Evolutionary conservation across 2,329 filamentous ascomycete genomes (phyloP).

Genomic region (Phaeomoniella chlamydospora): DNA sequence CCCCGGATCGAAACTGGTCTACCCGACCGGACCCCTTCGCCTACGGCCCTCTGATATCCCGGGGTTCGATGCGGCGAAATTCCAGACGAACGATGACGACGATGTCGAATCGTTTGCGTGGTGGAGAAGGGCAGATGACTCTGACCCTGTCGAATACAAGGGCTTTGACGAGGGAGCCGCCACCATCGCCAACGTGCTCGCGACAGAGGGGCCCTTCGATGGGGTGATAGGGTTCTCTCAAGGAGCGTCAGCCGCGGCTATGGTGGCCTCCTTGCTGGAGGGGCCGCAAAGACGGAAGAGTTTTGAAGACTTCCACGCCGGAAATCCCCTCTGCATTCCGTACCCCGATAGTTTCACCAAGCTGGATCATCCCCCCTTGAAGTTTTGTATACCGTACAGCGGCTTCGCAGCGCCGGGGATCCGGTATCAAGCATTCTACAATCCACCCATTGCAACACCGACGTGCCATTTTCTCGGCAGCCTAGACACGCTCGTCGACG

Average conservation of each 20-base stretch:
- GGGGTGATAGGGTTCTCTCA: constrained; percentile 74
- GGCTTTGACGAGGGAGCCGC: constrained; percentile 55
- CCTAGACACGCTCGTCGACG: constrained; percentile 78
- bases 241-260: constrained; percentile 56
- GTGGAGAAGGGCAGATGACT: constrained; percentile 55
- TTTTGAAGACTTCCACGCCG: constrained; percentile 28
- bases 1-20: constrained; percentile 45
- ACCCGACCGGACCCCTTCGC: constrained; percentile 53
- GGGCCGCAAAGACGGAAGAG: constrained; percentile 24
- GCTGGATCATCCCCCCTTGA: constrained; percentile 38
- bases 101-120: constrained; percentile 62
- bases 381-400: constrained; percentile 63
- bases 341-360: constrained; percentile 36
- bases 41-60: constrained; percentile 55
- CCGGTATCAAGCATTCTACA: constrained; percentile 53
- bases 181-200: constrained; percentile 46
- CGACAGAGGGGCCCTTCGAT: constrained; percentile 53
- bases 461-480: constrained; percentile 70
- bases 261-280: constrained; percentile 63
- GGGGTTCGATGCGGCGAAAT: constrained; percentile 39
- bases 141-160: constrained; percentile 49
- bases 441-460: constrained; percentile 58
- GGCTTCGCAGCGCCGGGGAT: constrained; percentile 56
- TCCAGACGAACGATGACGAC: constrained; percentile 18
- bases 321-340: constrained; percentile 19